These are phyloP conservation scores for Chalciporus sp. DNA, from an alignment of 1,284 basidiomycete species.

Conservation along the genomic window DNA sequence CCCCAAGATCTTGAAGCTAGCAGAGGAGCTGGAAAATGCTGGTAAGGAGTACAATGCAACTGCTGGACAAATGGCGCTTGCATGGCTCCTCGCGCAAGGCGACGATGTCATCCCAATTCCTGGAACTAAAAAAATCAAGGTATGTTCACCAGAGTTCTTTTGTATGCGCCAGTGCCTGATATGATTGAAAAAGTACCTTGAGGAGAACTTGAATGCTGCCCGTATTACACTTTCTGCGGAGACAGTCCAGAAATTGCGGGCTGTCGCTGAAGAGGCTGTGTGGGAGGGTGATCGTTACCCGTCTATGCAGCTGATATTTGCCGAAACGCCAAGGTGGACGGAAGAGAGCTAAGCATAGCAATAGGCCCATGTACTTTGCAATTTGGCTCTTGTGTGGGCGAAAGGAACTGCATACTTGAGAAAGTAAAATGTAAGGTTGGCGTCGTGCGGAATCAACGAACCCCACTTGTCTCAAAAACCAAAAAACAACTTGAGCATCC, in stretches of 20 bases:
- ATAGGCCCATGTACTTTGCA: background rate
- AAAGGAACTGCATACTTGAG: too few relatives aligned
- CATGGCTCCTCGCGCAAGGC: slow-evolving; percentile 47
- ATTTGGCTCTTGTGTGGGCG: too few relatives aligned
- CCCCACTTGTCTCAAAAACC: too few relatives aligned
- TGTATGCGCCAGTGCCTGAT: background rate
- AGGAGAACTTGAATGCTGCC: slow-evolving; percentile 41
- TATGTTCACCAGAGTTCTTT: background rate
- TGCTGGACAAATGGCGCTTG: slow-evolving; percentile 47
- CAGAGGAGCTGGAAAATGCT: slow-evolving; percentile 36
- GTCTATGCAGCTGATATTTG: slow-evolving; percentile 4
- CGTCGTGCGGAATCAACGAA: too few relatives aligned
- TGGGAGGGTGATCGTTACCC: slow-evolving; percentile 27
- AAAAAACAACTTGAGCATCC: too few relatives aligned
- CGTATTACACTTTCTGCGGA: slow-evolving; percentile 35
- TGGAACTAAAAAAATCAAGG: slow-evolving; percentile 34
- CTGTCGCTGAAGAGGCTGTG: slow-evolving; percentile 29
- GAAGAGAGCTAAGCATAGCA: background rate
- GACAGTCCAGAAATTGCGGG: slow-evolving; percentile 37
- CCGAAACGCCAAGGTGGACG: slow-evolving; percentile 18
- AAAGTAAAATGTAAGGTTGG: too few relatives aligned
- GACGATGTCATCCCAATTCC: slow-evolving; percentile 41
- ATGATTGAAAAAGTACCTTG: slow-evolving; percentile 35
- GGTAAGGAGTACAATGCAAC: slow-evolving; percentile 38
- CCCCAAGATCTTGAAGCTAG: slow-evolving; percentile 43